These are phyloP conservation scores for Populus hybrid DNA, from an alignment of 441 rosid species.

Conservation along the genomic window DNA sequence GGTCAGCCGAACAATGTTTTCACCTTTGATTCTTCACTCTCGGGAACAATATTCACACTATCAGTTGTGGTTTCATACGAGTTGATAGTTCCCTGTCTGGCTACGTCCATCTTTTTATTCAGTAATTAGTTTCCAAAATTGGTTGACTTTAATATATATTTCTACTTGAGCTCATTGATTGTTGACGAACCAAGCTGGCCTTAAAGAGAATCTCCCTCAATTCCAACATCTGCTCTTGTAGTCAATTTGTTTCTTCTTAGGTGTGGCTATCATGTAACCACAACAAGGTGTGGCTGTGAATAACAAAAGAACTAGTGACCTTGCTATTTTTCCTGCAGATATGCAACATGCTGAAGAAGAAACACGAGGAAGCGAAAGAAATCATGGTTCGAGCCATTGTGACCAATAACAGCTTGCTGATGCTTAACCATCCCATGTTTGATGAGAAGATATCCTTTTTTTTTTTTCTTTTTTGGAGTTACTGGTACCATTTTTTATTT, in stretches of 20 bases:
- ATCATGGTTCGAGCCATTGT: constrained; percentile 75
- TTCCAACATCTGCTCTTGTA: not conserved
- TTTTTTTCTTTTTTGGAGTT: not conserved
- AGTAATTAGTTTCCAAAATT: not conserved
- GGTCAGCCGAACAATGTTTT: not conserved
- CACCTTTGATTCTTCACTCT: not conserved
- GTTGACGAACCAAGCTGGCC: not conserved
- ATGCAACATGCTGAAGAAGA: constrained; percentile 77
- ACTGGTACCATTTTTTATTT: not conserved
- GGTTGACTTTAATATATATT: not conserved
- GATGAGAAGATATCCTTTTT: constrained; percentile 73
- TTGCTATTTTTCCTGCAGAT: constrained; percentile 47
- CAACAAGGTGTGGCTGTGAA: too few relatives aligned
- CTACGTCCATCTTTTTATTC: not conserved
- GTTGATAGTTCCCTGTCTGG: not conserved
- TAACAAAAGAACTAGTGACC: not conserved
- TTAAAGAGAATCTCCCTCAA: not conserved
- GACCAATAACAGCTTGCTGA: constrained; percentile 70
- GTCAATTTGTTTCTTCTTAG: not conserved
- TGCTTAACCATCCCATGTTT: constrained; percentile 82
- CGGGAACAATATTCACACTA: not conserved
- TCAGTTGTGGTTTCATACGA: not conserved
- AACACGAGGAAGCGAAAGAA: constrained; percentile 84
- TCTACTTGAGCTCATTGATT: not conserved
- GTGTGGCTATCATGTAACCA: not conserved